These are phyloP conservation scores for Ceratocystis eucalypticola DNA, from an alignment of 2,329 filamentous ascomycete genomes.

Conservation along the genomic window DNA sequence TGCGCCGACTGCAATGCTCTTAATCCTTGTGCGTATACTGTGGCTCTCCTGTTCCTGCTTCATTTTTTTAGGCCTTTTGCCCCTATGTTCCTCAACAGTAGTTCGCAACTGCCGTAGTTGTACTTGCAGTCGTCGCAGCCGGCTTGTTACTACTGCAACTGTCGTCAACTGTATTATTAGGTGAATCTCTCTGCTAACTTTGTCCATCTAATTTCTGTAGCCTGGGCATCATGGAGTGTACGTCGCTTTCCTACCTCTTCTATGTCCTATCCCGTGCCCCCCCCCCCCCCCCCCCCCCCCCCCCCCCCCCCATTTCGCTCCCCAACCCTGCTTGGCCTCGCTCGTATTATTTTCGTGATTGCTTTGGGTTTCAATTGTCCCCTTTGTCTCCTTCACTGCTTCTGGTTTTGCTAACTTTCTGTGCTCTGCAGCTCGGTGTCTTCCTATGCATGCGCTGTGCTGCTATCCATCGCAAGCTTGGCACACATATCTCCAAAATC, in stretches of 20 bases:
- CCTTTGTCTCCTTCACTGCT: background rate
- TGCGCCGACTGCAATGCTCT: constrained; percentile 87
- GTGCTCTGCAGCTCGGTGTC: constrained; percentile 58
- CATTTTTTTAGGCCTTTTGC: background rate
- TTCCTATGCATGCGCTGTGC: constrained; percentile 98
- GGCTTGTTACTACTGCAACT: background rate
- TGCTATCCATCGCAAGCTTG: constrained; percentile 85
- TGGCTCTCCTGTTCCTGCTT: constrained; percentile 8
- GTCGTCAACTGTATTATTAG: background rate
- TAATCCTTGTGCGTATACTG: constrained; percentile 62
- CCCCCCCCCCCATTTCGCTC: background rate
- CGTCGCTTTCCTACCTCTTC: constrained; percentile 27
- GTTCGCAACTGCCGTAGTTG: background rate
- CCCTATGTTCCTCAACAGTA: background rate
- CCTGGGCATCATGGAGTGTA: constrained; percentile 96
- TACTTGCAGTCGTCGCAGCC: background rate
- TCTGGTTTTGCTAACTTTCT: background rate
- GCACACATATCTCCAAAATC: constrained; percentile 96
- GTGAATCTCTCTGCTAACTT: constrained; percentile 19
- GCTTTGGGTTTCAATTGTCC: background rate
- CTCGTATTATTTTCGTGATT: background rate
- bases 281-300: no score
- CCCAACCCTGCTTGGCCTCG: background rate
- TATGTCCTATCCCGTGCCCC: background rate
- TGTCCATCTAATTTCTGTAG: constrained; percentile 32